Percentiles rank a stretch among this genome's conserved stretches.
Conservation (phyloP, 495 filamentous ascomycete genomes). For the Chaetomium fimeti region DNA sequence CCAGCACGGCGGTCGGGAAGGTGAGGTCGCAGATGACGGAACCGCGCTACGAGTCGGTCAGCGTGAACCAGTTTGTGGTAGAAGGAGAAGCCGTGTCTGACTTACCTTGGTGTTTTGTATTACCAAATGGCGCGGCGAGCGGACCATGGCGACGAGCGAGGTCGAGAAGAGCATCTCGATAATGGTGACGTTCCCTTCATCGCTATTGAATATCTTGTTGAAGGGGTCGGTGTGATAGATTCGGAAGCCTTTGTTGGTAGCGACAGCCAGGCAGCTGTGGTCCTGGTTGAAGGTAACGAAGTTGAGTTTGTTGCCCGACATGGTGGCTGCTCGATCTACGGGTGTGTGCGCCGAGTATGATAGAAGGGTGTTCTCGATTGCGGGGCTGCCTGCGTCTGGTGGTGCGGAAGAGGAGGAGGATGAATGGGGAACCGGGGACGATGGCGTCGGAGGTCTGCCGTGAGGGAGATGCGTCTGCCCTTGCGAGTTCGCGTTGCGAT, state of each 20-base stretch:
- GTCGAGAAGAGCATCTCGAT: slow-evolving; percentile 99
- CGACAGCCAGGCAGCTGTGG: slow-evolving; percentile 92
- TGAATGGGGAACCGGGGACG: neutral
- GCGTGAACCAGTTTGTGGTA: neutral
- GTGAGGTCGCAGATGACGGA: slow-evolving; percentile 98
- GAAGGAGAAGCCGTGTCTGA: slow-evolving; percentile 19
- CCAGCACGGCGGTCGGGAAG: slow-evolving; percentile 89
- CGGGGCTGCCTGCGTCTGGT: neutral
- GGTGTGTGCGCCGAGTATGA: neutral
- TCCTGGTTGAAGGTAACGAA: slow-evolving; percentile 99
- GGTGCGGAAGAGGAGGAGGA: neutral
- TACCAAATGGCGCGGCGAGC: slow-evolving; percentile 83
- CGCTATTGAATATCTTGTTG: slow-evolving; percentile 85
- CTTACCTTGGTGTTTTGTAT: slow-evolving; percentile 96
- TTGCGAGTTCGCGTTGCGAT: neutral
- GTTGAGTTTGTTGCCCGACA: slow-evolving; percentile 71
- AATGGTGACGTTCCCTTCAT: slow-evolving; percentile 88
- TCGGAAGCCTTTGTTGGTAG: slow-evolving; percentile 86
- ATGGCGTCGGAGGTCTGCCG: no score
- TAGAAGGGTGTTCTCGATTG: neutral
- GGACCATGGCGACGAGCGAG: slow-evolving; percentile 89
- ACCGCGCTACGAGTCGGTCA: slow-evolving; percentile 59
- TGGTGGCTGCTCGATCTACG: slow-evolving; percentile 24
- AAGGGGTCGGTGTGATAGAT: slow-evolving; percentile 97
- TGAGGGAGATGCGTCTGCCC: no score